phyloP scores from a whole-genome alignment of 1,284 basidiomycete species.

The Ustilago shanxiensis region DNA sequence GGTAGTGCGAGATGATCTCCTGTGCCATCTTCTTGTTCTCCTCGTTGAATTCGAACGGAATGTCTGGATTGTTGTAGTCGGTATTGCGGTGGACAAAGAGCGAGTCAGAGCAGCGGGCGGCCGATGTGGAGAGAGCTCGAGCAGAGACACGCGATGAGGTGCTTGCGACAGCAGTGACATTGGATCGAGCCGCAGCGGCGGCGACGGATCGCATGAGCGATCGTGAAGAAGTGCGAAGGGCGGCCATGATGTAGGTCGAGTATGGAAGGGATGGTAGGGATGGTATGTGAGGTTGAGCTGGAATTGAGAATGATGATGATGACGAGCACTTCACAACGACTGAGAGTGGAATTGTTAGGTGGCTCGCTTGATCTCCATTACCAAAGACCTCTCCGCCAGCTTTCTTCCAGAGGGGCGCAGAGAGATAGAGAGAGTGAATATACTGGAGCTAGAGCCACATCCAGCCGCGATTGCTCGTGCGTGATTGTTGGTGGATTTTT shows the following conservation, averaged over 20 bases:
- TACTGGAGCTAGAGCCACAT: conserved; percentile 1
- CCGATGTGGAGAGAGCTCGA: conserved; percentile 52
- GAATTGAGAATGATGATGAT: conserved; percentile 4
- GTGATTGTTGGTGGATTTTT: conserved; percentile 11
- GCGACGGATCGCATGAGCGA: conserved; percentile 45
- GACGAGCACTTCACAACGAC: conserved; percentile 1
- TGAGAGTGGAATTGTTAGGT: neutral
- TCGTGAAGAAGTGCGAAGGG: conserved; percentile 51
- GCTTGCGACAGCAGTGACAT: conserved; percentile 32
- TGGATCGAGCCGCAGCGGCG: conserved; percentile 34
- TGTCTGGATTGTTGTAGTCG: conserved; percentile 80
- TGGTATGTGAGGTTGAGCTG: conserved; percentile 5
- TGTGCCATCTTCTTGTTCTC: conserved; percentile 87
- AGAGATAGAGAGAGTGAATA: too few species aligned
- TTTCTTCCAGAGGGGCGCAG: conserved; percentile 10
- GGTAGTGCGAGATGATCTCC: conserved; percentile 92
- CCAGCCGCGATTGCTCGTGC: conserved; percentile 16
- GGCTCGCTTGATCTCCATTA: conserved; percentile 8
- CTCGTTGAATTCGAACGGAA: conserved; percentile 86
- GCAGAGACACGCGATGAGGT: conserved; percentile 29
- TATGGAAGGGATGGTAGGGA: neutral
- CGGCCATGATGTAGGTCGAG: conserved; percentile 33
- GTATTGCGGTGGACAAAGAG: conserved; percentile 83
- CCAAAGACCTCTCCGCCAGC: conserved; percentile 6
- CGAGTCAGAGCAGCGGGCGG: conserved; percentile 58